Conservation (phyloP, 73 alveolate genomes). For the Tetrahymena malaccensis region DNA sequence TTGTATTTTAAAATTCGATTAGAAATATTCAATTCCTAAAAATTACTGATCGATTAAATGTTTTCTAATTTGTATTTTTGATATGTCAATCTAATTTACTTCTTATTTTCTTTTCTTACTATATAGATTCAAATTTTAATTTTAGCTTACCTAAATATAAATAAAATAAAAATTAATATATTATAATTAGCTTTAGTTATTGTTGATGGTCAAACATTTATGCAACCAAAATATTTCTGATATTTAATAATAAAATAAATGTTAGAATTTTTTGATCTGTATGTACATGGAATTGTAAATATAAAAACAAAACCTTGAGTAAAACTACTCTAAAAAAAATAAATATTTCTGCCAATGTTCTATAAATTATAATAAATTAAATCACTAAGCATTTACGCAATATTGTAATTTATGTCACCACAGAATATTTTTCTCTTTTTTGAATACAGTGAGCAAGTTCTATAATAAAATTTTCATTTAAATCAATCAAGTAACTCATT, state of each 20-base stretch:
- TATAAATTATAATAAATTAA: no score
- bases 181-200: no score
- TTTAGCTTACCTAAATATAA: background rate
- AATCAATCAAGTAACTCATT: background rate
- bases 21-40: background rate
- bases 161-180: no score
- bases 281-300: no score
- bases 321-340: no score
- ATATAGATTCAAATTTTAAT: background rate
- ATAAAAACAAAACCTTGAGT: no score
- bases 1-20: background rate
- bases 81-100: background rate
- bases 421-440: background rate
- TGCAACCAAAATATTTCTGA: no score
- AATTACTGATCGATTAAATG: background rate
- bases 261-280: no score
- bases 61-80: no score
- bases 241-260: no score
- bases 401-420: background rate
- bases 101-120: background rate
- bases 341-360: background rate
- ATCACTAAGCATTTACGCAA: background rate
- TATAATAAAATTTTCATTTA: background rate
- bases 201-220: no score
- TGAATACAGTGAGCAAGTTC: background rate